phyloP scores from a whole-genome alignment of 805 yeast species.

The Barnettozyma wickerhamii region DNA sequence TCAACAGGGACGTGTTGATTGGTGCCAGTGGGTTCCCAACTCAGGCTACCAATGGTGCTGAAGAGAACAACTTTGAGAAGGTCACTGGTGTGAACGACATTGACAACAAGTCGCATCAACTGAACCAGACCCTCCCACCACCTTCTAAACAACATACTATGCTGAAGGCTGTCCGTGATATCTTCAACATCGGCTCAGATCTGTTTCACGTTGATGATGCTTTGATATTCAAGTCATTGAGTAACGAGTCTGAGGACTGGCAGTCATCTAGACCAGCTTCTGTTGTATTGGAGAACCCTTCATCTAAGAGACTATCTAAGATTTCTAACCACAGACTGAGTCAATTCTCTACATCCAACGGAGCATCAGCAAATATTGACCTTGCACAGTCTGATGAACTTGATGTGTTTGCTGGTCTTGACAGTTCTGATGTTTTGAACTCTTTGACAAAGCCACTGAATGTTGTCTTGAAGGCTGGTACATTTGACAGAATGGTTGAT shows the following conservation, averaged over 20 bases:
- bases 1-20: slow-evolving; percentile 46
- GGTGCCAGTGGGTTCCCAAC: slow-evolving; percentile 47
- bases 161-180: slow-evolving; percentile 54
- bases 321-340: slow-evolving; percentile 28
- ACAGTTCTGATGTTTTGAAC: slow-evolving; percentile 23
- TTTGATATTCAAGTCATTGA: slow-evolving; percentile 54
- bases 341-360: slow-evolving; percentile 9
- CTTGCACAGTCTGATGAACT: slow-evolving; percentile 27
- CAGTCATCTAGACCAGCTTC: slow-evolving; percentile 40
- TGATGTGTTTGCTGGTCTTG: slow-evolving; percentile 31
- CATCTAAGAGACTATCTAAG: slow-evolving; percentile 35
- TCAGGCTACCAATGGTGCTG: slow-evolving; percentile 2
- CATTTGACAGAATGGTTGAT: slow-evolving; percentile 74
- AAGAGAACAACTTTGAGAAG: not conserved
- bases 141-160: slow-evolving; percentile 42
- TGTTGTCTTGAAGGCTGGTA: slow-evolving; percentile 62
- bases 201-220: slow-evolving; percentile 52
- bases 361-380: slow-evolving; percentile 27
- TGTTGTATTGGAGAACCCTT: slow-evolving; percentile 42
- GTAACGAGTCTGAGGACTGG: slow-evolving; percentile 26
- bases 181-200: slow-evolving; percentile 56
- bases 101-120: slow-evolving; percentile 31
- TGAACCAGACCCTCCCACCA: slow-evolving; percentile 20
- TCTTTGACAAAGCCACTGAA: slow-evolving; percentile 27
- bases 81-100: slow-evolving; percentile 45